Conservation (phyloP, 441 rosid genomes). For the Bocquillonia castaneifolia region DNA sequence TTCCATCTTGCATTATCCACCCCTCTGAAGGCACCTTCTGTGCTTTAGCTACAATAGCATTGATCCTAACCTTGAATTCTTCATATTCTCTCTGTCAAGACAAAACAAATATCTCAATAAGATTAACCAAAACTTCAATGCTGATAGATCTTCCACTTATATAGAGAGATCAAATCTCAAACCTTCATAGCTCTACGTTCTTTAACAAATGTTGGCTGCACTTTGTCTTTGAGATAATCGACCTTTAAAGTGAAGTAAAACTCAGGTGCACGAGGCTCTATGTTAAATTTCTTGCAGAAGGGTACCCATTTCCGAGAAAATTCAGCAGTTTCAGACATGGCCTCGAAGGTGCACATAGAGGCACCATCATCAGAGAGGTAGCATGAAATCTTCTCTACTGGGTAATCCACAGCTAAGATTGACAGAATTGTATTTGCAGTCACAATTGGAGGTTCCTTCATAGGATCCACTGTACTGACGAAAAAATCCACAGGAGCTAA, state of each 20-base stretch:
- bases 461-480: constrained; percentile 93
- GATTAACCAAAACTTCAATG: constrained; percentile 1
- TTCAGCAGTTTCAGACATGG: constrained; percentile 63
- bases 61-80: constrained; percentile 87
- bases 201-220: constrained; percentile 86
- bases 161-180: background rate
- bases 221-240: constrained; percentile 93
- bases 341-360: constrained; percentile 85
- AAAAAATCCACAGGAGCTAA: constrained; percentile 77
- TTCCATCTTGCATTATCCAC: constrained; percentile 96
- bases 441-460: constrained; percentile 96
- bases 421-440: constrained; percentile 82
- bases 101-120: constrained; percentile 8
- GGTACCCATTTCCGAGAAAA: constrained; percentile 67
- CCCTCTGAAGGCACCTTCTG: constrained; percentile 75
- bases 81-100: constrained; percentile 77
- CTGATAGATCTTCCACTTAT: background rate
- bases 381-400: constrained; percentile 87
- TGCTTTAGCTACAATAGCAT: constrained; percentile 83
- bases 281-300: constrained; percentile 47
- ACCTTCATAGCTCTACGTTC: constrained; percentile 98
- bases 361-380: constrained; percentile 93
- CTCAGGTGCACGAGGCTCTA: constrained; percentile 61
- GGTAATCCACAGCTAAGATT: constrained; percentile 87
- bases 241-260: constrained; percentile 70